Conservation (phyloP, 345 rosid species). For the Moricandia moricandioides region DNA sequence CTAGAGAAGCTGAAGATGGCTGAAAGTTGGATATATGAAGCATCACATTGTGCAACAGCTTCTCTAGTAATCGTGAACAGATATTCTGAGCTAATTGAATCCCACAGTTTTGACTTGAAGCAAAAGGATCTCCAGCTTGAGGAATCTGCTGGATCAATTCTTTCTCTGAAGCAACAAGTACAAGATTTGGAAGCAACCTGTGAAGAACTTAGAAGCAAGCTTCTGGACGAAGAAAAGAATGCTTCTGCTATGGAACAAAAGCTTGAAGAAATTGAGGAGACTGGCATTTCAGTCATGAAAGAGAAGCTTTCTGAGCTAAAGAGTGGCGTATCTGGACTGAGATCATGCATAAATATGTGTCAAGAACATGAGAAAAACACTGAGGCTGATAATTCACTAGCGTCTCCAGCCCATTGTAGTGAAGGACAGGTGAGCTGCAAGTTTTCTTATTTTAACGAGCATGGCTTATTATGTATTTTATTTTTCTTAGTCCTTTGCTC, state of each 20-base stretch:
- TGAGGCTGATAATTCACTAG: conserved; percentile 32
- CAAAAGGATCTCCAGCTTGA: conserved; percentile 47
- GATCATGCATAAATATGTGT: conserved; percentile 50
- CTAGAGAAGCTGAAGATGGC: conserved; percentile 59
- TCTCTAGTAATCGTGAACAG: conserved; percentile 74
- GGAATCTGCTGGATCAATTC: conserved; percentile 44
- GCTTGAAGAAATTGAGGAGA: conserved; percentile 60
- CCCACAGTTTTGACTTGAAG: conserved; percentile 45
- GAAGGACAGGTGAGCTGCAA: conserved; percentile 60
- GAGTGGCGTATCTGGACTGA: conserved; percentile 55
- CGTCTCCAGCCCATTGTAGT: conserved; percentile 29
- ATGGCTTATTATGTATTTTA: conserved; percentile 8
- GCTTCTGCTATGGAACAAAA: conserved; percentile 48
- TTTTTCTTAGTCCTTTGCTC: conserved; percentile 2
- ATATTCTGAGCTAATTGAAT: conserved; percentile 51
- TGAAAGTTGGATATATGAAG: conserved; percentile 42
- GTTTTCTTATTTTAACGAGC: conserved; percentile 17
- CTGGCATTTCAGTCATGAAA: conserved; percentile 50
- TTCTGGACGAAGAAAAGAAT: conserved; percentile 49
- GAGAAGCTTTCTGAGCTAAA: conserved; percentile 63
- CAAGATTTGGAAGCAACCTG: conserved; percentile 45
- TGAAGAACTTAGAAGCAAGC: conserved; percentile 44
- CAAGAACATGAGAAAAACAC: conserved; percentile 37
- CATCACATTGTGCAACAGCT: conserved; percentile 69
- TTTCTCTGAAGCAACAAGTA: conserved; percentile 48